phyloP scores from a whole-genome alignment of 2,329 filamentous ascomycete species.

The Emergomyces africanus region DNA sequence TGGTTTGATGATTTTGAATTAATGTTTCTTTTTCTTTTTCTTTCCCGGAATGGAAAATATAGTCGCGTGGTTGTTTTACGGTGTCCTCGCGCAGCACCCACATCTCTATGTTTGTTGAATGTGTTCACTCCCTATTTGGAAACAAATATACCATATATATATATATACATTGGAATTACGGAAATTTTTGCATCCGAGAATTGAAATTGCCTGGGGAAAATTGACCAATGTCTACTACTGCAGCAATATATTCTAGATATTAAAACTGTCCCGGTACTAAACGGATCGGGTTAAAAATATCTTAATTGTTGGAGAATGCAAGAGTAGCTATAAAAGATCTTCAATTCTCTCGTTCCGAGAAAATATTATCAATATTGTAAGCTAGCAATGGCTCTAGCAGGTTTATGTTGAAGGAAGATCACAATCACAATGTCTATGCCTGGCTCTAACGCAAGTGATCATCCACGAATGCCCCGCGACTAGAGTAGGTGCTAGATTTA shows the following conservation, averaged over 20 bases:
- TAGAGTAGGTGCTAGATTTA: background rate
- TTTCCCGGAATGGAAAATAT: background rate
- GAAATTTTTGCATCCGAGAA: background rate
- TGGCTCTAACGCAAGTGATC: background rate
- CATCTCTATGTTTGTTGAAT: background rate
- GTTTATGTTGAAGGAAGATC: background rate
- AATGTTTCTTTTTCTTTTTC: background rate
- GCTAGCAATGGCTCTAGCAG: background rate
- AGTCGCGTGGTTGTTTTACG: background rate
- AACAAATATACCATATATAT: background rate
- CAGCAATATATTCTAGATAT: background rate
- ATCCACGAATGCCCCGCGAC: background rate
- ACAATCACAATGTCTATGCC: too few relatives aligned
- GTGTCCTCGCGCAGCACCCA: too few relatives aligned
- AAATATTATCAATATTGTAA: background rate
- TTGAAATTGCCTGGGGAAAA: background rate
- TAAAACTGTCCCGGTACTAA: background rate
- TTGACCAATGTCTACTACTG: background rate
- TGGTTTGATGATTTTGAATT: background rate
- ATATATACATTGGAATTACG: background rate
- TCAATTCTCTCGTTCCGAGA: too few relatives aligned
- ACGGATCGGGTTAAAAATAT: background rate
- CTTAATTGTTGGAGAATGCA: background rate
- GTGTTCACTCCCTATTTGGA: background rate
- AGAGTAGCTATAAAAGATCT: background rate